Percentiles rank a stretch among this genome's conserved stretches.
phyloP scores from a whole-genome alignment of 805 yeast genomes.

The Ogataea salicorniae region DNA sequence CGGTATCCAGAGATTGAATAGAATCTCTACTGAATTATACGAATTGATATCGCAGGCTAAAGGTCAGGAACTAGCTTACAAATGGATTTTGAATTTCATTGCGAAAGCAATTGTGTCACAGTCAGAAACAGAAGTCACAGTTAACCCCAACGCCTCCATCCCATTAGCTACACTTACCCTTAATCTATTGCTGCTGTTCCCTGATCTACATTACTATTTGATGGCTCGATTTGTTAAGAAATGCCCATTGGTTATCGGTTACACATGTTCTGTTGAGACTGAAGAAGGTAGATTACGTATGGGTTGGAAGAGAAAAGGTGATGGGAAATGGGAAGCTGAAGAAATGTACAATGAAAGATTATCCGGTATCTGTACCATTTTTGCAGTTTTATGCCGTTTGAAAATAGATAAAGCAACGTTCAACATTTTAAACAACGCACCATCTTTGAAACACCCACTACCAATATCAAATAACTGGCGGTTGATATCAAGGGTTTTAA shows the following conservation, averaged over 20 bases:
- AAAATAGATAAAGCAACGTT: conserved; percentile 21
- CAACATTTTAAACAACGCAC: neutral
- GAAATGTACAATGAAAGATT: conserved; percentile 77
- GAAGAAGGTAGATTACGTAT: conserved; percentile 75
- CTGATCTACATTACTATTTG: conserved; percentile 50
- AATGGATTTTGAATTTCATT: conserved; percentile 75
- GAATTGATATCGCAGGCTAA: conserved; percentile 45
- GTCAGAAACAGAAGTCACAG: conserved; percentile 88
- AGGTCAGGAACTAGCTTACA: conserved; percentile 45
- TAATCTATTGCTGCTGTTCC: conserved; percentile 42
- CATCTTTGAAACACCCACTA: conserved; percentile 43
- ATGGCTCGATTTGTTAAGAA: conserved; percentile 84
- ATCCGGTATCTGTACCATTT: conserved; percentile 79
- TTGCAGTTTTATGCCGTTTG: conserved; percentile 65
- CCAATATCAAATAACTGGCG: conserved; percentile 61
- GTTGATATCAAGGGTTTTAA: conserved; percentile 66
- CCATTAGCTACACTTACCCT: conserved; percentile 71
- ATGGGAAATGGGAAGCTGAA: conserved; percentile 52
- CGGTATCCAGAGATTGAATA: conserved; percentile 52
- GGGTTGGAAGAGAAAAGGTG: conserved; percentile 74
- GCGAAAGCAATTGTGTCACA: conserved; percentile 86
- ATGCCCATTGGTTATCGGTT: conserved; percentile 87
- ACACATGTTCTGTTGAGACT: conserved; percentile 65
- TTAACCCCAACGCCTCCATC: conserved; percentile 67
- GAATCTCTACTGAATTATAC: conserved; percentile 47